Percentiles rank a stretch among this genome's conserved stretches.
These are phyloP conservation scores for Thelonectria discophora DNA, from an alignment of 2,329 filamentous ascomycete genomes.

Conservation along the genomic window DNA sequence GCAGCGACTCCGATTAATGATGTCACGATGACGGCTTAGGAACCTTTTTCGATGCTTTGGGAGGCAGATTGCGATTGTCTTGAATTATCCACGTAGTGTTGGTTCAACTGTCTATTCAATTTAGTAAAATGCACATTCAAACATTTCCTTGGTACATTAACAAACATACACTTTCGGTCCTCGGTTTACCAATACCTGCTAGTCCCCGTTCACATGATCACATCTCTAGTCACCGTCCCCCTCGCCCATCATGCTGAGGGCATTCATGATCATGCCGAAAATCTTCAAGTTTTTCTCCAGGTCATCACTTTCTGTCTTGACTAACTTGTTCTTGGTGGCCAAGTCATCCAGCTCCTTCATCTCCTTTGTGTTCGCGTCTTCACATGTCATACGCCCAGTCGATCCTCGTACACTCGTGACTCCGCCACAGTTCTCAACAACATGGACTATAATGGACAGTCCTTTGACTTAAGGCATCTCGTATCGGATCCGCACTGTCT, in stretches of 20 bases:
- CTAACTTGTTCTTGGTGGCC: conserved; percentile 33
- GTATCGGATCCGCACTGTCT: conserved; percentile 60
- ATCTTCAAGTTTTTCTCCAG: conserved; percentile 30
- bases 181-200: no score
- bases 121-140: no score
- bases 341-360: conserved; percentile 39
- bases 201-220: no score
- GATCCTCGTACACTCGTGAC: conserved; percentile 36
- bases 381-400: conserved; percentile 48
- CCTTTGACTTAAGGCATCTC: conserved; percentile 63
- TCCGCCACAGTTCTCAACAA: conserved; percentile 52
- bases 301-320: conserved; percentile 45
- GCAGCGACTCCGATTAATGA: conserved; percentile 43
- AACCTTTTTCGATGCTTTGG: neutral
- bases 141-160: no score
- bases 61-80: neutral
- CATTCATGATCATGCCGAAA: conserved; percentile 19
- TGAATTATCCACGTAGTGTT: neutral
- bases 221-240: neutral
- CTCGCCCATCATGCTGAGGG: neutral
- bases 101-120: neutral
- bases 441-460: conserved; percentile 54
- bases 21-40: conserved; percentile 9
- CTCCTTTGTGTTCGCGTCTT: conserved; percentile 47
- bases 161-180: no score